Conservation (phyloP, 164 flowering plant species). For the Berberis thunbergii region DNA sequence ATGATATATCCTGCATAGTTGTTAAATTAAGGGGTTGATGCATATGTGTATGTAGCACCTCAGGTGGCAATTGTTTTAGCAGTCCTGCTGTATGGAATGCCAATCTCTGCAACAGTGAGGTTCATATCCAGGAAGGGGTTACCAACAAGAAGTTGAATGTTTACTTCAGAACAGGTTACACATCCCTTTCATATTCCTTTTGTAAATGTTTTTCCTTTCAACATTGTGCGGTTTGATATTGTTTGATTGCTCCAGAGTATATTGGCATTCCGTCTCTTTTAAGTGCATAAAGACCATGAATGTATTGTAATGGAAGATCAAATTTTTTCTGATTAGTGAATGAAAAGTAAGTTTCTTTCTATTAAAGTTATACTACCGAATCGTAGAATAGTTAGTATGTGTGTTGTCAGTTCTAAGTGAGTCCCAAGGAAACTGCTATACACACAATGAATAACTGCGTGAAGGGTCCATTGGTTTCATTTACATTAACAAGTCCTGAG, state of each 20-base stretch:
- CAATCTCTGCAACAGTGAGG: background rate
- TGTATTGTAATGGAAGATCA: background rate
- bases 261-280: background rate
- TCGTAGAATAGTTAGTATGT: too few species aligned
- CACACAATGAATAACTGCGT: too few species aligned
- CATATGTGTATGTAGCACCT: background rate
- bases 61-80: constrained; percentile 3
- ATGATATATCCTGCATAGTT: constrained; percentile 80
- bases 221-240: constrained; percentile 15
- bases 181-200: background rate
- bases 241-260: constrained; percentile 7
- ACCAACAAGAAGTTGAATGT: constrained; percentile 2
- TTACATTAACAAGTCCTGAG: too few species aligned
- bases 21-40: constrained; percentile 52
- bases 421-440: too few species aligned
- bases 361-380: too few species aligned
- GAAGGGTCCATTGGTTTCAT: too few species aligned
- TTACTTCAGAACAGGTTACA: constrained; percentile 1
- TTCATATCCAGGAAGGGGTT: constrained; percentile 1
- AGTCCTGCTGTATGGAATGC: background rate
- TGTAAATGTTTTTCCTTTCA: constrained; percentile 10
- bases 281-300: background rate
- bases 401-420: too few species aligned
- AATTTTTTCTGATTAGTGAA: constrained; percentile 5
- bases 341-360: constrained; percentile 1